Conservation (phyloP, 225 moss, liverwort and hornwort species). For the Ulota crispa region DNA sequence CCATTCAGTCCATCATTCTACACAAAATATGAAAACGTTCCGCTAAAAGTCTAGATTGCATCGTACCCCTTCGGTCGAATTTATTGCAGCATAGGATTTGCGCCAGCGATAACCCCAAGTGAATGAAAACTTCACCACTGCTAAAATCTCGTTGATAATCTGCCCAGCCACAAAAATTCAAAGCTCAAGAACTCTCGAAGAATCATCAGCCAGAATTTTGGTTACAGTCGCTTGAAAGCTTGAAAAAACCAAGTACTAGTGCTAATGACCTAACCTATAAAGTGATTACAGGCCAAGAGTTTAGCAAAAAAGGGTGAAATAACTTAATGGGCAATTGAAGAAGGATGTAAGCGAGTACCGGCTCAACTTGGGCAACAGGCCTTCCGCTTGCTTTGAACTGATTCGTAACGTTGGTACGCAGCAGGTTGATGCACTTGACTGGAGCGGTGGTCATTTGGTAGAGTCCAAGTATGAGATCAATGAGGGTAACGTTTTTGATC, state of each 20-base stretch:
- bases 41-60: not conserved
- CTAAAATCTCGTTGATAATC: conserved; percentile 61
- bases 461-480: conserved; percentile 47
- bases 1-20: not conserved
- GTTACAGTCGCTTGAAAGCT: not conserved
- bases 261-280: not conserved
- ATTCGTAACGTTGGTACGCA: conserved; percentile 40
- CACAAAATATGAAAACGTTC: not conserved
- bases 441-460: conserved; percentile 40
- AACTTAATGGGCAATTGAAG: not conserved
- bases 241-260: not conserved
- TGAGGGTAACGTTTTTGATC: conserved; percentile 30
- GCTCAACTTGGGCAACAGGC: conserved; percentile 25
- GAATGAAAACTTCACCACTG: conserved; percentile 52
- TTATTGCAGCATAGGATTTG: conserved; percentile 60
- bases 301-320: not conserved
- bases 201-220: not conserved
- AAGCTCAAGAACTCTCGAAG: not conserved
- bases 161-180: conserved; percentile 7
- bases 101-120: conserved; percentile 97
- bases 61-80: conserved; percentile 58
- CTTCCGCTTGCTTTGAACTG: conserved; percentile 24
- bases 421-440: conserved; percentile 41
- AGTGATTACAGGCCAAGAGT: too few relatives aligned
- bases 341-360: not conserved